These are phyloP conservation scores for Selenicereus undatus DNA, from an alignment of 148 eudicot genomes.

Conservation along the genomic window DNA sequence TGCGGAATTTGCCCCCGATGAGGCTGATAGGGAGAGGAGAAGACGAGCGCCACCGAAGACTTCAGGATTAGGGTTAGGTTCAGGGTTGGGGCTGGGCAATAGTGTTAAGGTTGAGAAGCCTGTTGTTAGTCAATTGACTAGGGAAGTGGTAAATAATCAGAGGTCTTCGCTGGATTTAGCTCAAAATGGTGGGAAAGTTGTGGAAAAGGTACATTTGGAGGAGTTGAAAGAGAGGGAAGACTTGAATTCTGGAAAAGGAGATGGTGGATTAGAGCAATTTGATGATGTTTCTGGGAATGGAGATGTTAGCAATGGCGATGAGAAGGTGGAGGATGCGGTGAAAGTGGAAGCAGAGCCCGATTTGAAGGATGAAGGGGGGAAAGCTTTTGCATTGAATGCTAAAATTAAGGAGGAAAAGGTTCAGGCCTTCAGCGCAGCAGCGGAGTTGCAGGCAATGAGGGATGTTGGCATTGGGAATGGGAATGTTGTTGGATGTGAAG, in stretches of 20 bases:
- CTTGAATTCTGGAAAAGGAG: constrained; percentile 3
- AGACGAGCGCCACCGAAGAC: constrained; percentile 40
- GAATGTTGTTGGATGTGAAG: constrained; percentile 17
- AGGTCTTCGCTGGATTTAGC: constrained; percentile 15
- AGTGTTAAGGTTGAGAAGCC: constrained; percentile 34
- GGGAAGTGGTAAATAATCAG: constrained; percentile 12
- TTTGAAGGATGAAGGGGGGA: constrained; percentile 30
- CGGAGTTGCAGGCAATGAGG: constrained; percentile 60
- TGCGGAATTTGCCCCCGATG: constrained; percentile 88
- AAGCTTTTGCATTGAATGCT: constrained; percentile 60
- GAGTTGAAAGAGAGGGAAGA: constrained; percentile 28
- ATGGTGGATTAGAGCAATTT: constrained; percentile 5
- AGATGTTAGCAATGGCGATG: constrained; percentile 18
- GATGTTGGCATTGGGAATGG: constrained; percentile 41
- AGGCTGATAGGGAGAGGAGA: constrained; percentile 73
- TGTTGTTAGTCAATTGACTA: constrained; percentile 15
- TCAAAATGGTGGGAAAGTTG: constrained; percentile 23
- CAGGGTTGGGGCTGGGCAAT: constrained; percentile 6
- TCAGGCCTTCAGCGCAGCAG: constrained; percentile 52
- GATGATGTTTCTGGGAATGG: constrained; percentile 19
- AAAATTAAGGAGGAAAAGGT: constrained; percentile 62
- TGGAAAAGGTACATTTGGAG: constrained; percentile 19
- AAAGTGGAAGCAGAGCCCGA: constrained; percentile 31
- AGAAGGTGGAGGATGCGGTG: constrained; percentile 17
- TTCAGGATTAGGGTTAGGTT: constrained; percentile 27